phyloP scores from a whole-genome alignment of 768 basidiomycete species.

The Paxillus ammoniavirescens region DNA sequence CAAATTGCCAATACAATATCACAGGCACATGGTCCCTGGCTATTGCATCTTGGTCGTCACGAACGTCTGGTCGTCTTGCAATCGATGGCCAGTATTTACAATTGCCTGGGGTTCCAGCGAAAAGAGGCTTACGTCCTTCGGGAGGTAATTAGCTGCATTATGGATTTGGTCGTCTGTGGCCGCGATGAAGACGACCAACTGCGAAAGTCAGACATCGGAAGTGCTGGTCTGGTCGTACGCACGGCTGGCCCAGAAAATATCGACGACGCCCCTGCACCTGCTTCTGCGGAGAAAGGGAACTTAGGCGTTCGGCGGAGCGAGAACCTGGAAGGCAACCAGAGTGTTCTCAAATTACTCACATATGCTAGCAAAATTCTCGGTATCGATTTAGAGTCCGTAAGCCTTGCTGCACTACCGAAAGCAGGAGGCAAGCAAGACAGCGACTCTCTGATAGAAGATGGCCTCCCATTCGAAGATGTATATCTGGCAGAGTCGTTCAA shows the following conservation, averaged over 20 bases:
- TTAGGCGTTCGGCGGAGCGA: conserved; percentile 76
- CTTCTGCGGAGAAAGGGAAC: conserved; percentile 39
- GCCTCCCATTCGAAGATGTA: conserved; percentile 36
- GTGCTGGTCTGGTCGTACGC: conserved; percentile 49
- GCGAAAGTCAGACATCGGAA: conserved; percentile 33
- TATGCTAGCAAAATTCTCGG: conserved; percentile 79
- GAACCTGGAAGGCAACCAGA: conserved; percentile 76
- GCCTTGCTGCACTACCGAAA: conserved; percentile 37
- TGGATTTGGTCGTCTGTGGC: conserved; percentile 86
- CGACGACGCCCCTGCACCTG: conserved; percentile 18
- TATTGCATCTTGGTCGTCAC: conserved; percentile 72
- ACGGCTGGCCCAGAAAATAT: conserved; percentile 36
- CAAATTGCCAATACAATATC: conserved; percentile 65
- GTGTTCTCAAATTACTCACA: conserved; percentile 71
- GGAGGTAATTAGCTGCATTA: conserved; percentile 79
- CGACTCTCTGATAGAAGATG: conserved; percentile 3
- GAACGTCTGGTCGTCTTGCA: conserved; percentile 75
- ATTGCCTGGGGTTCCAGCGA: conserved; percentile 78
- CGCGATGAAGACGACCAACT: conserved; percentile 66
- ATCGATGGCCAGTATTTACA: conserved; percentile 70
- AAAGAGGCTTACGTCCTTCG: conserved; percentile 88
- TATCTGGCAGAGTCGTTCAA: conserved; percentile 34
- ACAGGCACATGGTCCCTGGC: conserved; percentile 83
- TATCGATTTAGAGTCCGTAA: conserved; percentile 74
- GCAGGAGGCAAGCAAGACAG: conserved; percentile 22